Percentiles rank a stretch among this genome's conserved stretches.
Evolutionary conservation across 306 rosid genomes (phyloP).

Genomic region (Clitoria ternatea): DNA sequence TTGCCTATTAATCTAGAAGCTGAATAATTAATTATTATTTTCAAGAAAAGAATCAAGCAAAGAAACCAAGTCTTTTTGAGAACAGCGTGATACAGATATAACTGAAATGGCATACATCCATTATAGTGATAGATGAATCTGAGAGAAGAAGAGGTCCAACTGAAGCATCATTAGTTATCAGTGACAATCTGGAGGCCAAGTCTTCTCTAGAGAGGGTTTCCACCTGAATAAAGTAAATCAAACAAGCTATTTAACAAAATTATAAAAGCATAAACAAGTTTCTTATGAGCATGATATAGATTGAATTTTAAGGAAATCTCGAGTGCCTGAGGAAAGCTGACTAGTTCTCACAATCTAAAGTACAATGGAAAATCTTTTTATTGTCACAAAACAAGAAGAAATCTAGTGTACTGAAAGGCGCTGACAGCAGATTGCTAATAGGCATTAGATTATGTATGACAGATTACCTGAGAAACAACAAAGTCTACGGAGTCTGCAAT

Average conservation of each 20-base stretch:
- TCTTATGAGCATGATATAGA: background rate
- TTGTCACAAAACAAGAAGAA: slow-evolving; percentile 5
- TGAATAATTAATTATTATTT: background rate
- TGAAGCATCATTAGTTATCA: slow-evolving; percentile 81
- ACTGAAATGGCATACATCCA: slow-evolving; percentile 81
- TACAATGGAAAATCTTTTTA: background rate
- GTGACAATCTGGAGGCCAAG: slow-evolving; percentile 88
- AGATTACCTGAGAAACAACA: slow-evolving; percentile 94
- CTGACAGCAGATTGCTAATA: background rate
- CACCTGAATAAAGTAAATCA: slow-evolving; percentile 49
- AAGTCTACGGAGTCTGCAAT: slow-evolving; percentile 99
- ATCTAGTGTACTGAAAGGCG: background rate
- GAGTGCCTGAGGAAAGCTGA: background rate
- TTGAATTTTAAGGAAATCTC: slow-evolving; percentile 5
- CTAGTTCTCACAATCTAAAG: background rate
- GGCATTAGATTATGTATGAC: slow-evolving; percentile 19
- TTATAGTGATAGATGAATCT: slow-evolving; percentile 79
- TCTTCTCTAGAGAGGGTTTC: slow-evolving; percentile 92
- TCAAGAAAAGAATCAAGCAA: background rate
- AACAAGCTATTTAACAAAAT: background rate
- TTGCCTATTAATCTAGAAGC: background rate
- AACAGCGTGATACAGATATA: slow-evolving; percentile 14
- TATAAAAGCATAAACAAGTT: background rate
- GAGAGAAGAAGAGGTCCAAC: slow-evolving; percentile 86
- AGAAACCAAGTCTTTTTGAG: background rate